Evolutionary conservation across 768 basidiomycete species (phyloP).

Genomic region (Podaxis rugospora): DNA sequence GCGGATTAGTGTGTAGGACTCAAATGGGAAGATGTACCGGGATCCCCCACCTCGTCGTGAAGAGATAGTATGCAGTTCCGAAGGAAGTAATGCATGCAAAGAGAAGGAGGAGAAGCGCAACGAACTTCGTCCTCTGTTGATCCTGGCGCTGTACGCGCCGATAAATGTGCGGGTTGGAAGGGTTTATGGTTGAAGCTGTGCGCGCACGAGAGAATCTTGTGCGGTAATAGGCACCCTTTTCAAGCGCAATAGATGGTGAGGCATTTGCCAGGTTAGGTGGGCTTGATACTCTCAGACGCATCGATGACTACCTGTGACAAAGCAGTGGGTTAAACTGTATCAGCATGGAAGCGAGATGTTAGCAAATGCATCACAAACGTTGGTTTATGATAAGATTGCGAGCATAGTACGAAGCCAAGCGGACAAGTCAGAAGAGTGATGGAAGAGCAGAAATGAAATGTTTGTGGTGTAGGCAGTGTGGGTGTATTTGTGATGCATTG

Average conservation of each 20-base stretch:
- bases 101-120: constrained; percentile 43
- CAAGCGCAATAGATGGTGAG: constrained; percentile 63
- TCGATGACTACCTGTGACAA: constrained; percentile 16
- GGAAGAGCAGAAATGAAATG: not conserved
- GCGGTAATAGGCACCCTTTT: constrained; percentile 57
- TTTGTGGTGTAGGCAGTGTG: not conserved
- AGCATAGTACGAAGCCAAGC: not conserved
- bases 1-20: constrained; percentile 26
- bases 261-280: constrained; percentile 20
- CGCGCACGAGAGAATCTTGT: constrained; percentile 41
- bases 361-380: not conserved
- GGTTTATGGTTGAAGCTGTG: not conserved
- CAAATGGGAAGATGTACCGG: constrained; percentile 13
- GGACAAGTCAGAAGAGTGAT: not conserved
- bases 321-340: not conserved
- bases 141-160: constrained; percentile 14
- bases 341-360: not conserved
- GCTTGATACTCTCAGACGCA: constrained; percentile 21
- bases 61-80: constrained; percentile 58
- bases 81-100: constrained; percentile 51
- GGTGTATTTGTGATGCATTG: not conserved
- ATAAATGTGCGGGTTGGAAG: not conserved
- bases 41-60: constrained; percentile 53
- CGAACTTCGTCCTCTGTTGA: constrained; percentile 23
- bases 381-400: not conserved